phyloP scores from a whole-genome alignment of 495 filamentous ascomycete species.

The Polyplosphaeria fusca region DNA sequence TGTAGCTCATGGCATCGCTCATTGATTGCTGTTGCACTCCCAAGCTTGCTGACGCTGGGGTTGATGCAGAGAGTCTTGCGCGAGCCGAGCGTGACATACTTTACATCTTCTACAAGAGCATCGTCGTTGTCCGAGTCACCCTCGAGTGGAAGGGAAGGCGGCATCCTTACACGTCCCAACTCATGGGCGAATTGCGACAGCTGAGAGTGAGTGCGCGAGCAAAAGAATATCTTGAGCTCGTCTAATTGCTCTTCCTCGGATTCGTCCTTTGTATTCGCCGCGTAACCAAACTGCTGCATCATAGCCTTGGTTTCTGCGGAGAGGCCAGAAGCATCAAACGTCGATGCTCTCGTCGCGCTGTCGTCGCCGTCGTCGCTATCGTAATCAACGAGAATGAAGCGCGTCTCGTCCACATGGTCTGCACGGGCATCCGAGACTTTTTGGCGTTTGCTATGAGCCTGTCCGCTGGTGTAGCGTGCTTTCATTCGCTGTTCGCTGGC shows the following conservation, averaged over 20 bases:
- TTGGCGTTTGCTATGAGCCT: slow-evolving; percentile 50
- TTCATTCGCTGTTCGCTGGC: slow-evolving; percentile 64
- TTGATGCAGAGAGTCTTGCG: slow-evolving; percentile 94
- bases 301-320: slow-evolving; percentile 63
- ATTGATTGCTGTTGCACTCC: slow-evolving; percentile 80
- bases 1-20: slow-evolving; percentile 93
- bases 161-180: slow-evolving; percentile 74
- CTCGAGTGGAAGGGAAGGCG: slow-evolving; percentile 52
- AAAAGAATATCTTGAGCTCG: slow-evolving; percentile 71
- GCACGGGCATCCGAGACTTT: slow-evolving; percentile 1
- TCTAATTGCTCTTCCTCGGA: slow-evolving; percentile 54
- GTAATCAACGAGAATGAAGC: slow-evolving; percentile 78
- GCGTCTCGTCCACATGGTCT: slow-evolving; percentile 54
- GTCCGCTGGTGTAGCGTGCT: slow-evolving; percentile 45
- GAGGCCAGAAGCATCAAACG: slow-evolving; percentile 39
- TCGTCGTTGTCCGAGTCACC: slow-evolving; percentile 37
- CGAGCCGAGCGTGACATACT: slow-evolving; percentile 84
- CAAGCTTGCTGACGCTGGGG: slow-evolving; percentile 67
- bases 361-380: slow-evolving; percentile 65
- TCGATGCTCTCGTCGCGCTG: slow-evolving; percentile 30
- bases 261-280: slow-evolving; percentile 45
- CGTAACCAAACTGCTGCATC: slow-evolving; percentile 55
- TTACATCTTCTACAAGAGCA: slow-evolving; percentile 60
- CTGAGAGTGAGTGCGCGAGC: slow-evolving; percentile 93
- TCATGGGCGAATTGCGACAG: slow-evolving; percentile 91